Evolutionary conservation across 2,329 filamentous ascomycete species (phyloP).

Genomic region (Botrytis squamosa): DNA sequence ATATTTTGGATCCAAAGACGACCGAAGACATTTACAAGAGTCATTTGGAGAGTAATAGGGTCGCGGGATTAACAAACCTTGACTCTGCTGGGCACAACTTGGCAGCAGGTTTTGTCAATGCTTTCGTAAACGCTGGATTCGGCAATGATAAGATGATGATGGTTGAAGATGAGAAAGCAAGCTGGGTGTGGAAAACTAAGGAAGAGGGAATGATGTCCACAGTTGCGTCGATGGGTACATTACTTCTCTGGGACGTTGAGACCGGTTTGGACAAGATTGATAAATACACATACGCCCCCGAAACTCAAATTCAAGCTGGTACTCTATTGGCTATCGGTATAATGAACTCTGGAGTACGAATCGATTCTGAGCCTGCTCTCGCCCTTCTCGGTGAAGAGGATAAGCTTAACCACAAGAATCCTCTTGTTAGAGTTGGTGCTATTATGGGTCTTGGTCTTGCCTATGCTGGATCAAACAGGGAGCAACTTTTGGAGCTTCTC

Average conservation of each 20-base stretch:
- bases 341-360: constrained; percentile 86
- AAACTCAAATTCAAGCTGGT: constrained; percentile 85
- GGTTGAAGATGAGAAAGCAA: constrained; percentile 80
- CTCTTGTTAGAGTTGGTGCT: constrained; percentile 74
- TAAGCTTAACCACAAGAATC: constrained; percentile 75
- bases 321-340: constrained; percentile 92
- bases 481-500: constrained; percentile 80
- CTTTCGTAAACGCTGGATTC: constrained; percentile 94
- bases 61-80: constrained; percentile 88
- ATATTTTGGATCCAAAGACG: constrained; percentile 93
- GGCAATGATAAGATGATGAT: constrained; percentile 98
- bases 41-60: constrained; percentile 91
- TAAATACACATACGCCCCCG: constrained; percentile 82
- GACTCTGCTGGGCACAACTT: constrained; percentile 96
- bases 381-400: constrained; percentile 79
- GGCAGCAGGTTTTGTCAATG: constrained; percentile 93
- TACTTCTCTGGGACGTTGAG: constrained; percentile 93
- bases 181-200: constrained; percentile 99
- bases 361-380: constrained; percentile 87
- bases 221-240: constrained; percentile 86
- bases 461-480: constrained; percentile 92
- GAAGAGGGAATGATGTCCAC: constrained; percentile 97
- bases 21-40: constrained; percentile 99
- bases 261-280: constrained; percentile 91
- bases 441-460: constrained; percentile 96